These are phyloP conservation scores for Globisporangium ultimum DNA, from an alignment of 352 stramenopile species.

Conservation along the genomic window DNA sequence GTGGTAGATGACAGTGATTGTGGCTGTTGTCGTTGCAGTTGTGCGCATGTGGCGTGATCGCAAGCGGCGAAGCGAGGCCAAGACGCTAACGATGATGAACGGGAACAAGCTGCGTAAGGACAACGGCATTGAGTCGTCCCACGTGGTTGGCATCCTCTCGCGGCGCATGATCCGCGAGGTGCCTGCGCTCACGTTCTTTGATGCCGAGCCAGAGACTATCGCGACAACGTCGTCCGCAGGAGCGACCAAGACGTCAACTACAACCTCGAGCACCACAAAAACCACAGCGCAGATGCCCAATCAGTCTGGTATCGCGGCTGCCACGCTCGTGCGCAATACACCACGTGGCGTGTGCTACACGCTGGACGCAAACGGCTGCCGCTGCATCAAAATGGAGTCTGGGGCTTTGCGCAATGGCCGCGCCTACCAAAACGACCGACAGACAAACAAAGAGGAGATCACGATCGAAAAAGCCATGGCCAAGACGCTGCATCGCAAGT, in stretches of 20 bases:
- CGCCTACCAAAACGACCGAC: background rate
- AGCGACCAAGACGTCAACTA: background rate
- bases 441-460: slow-evolving; percentile 32
- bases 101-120: slow-evolving; percentile 53
- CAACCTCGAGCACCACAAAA: too few species aligned
- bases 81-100: slow-evolving; percentile 50
- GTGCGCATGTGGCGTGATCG: slow-evolving; percentile 61
- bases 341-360: slow-evolving; percentile 75
- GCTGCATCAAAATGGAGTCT: slow-evolving; percentile 72
- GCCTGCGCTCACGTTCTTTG: slow-evolving; percentile 77
- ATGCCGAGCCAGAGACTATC: slow-evolving; percentile 31
- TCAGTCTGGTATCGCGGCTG: background rate
- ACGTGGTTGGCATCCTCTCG: slow-evolving; percentile 74
- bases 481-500: slow-evolving; percentile 61
- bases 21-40: slow-evolving; percentile 22
- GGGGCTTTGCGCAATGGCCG: slow-evolving; percentile 13
- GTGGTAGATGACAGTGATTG: background rate
- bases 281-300: slow-evolving; percentile 1
- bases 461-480: slow-evolving; percentile 55
- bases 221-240: background rate
- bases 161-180: slow-evolving; percentile 70
- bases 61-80: slow-evolving; percentile 40
- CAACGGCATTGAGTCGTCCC: slow-evolving; percentile 51
- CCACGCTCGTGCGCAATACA: slow-evolving; percentile 7
- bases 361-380: slow-evolving; percentile 51